A percentile compares a stretch with the other conserved stretches of the same genome.
phyloP scores from a whole-genome alignment of 352 stramenopile species.

The Phytophthora hibernalis region DNA sequence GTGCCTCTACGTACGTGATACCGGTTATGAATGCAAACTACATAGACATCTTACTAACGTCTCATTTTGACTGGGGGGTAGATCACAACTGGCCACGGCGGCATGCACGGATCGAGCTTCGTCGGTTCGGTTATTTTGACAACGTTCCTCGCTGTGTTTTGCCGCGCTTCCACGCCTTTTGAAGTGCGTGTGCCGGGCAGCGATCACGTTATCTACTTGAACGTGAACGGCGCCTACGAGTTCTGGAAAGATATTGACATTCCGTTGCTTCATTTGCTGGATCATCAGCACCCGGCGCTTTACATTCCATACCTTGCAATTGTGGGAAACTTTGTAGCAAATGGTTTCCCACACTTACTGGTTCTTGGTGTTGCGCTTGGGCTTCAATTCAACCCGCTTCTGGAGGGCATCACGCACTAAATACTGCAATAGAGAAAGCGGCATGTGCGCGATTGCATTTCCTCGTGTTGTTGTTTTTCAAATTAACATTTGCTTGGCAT shows the following conservation, averaged over 20 bases:
- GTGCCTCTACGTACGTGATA: conserved; percentile 69
- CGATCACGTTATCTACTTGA: conserved; percentile 81
- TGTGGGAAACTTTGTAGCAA: conserved; percentile 71
- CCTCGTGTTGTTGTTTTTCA: too few species aligned
- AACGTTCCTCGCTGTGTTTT: conserved; percentile 66
- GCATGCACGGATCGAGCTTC: conserved; percentile 83
- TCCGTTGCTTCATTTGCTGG: conserved; percentile 71
- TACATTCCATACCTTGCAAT: conserved; percentile 80
- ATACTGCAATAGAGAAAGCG: background rate
- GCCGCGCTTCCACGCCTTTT: conserved; percentile 69
- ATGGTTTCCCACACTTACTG: conserved; percentile 75
- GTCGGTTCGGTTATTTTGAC: conserved; percentile 61
- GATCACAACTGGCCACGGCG: conserved; percentile 69
- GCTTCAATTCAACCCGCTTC: conserved; percentile 59
- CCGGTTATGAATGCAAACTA: background rate
- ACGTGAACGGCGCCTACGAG: conserved; percentile 84
- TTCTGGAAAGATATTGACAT: conserved; percentile 89
- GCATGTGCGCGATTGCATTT: too few species aligned
- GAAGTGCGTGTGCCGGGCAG: conserved; percentile 63
- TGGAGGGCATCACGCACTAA: conserved; percentile 52
- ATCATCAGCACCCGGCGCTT: conserved; percentile 67
- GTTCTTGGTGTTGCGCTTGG: conserved; percentile 64
- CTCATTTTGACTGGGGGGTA: conserved; percentile 25
- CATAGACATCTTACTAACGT: background rate
- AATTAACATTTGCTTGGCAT: too few species aligned